A percentile compares a stretch with the other conserved stretches of the same genome.
Evolutionary conservation across 768 basidiomycete species (phyloP).

Genomic region (Boletus sensibilis): DNA sequence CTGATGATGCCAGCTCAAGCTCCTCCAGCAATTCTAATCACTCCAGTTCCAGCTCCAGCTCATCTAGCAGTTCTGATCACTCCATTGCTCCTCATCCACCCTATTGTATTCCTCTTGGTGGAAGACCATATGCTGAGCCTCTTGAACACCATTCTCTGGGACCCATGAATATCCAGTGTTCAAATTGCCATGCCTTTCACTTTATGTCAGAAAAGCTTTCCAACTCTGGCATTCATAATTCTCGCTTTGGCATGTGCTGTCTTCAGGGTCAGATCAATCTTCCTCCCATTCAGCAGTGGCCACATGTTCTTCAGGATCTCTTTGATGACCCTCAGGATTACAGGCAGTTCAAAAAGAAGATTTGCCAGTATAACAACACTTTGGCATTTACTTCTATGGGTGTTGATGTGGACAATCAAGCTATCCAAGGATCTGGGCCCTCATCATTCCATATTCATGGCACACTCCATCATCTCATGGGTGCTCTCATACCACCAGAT

Average conservation of each 20-base stretch:
- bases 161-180: constrained; percentile 8
- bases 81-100: too few relatives aligned
- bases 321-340: too few relatives aligned
- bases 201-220: constrained; percentile 15
- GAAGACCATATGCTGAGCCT: too few relatives aligned
- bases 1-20: too few relatives aligned
- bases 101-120: too few relatives aligned
- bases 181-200: constrained; percentile 19
- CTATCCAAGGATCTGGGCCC: not conserved
- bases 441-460: constrained; percentile 12
- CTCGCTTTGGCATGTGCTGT: constrained; percentile 31
- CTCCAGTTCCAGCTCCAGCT: too few relatives aligned
- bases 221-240: not conserved
- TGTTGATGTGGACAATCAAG: not conserved
- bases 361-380: constrained; percentile 19
- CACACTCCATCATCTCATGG: constrained; percentile 37
- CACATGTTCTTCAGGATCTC: too few relatives aligned
- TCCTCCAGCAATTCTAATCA: too few relatives aligned
- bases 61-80: too few relatives aligned
- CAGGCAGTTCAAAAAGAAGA: constrained; percentile 18
- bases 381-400: constrained; percentile 5
- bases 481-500: constrained; percentile 28
- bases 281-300: not conserved
- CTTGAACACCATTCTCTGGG: not conserved
- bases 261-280: constrained; percentile 27